Base-by-base conservation (phyloP, 1,284 basidiomycete species). In the Puccinia coronata region DNA sequence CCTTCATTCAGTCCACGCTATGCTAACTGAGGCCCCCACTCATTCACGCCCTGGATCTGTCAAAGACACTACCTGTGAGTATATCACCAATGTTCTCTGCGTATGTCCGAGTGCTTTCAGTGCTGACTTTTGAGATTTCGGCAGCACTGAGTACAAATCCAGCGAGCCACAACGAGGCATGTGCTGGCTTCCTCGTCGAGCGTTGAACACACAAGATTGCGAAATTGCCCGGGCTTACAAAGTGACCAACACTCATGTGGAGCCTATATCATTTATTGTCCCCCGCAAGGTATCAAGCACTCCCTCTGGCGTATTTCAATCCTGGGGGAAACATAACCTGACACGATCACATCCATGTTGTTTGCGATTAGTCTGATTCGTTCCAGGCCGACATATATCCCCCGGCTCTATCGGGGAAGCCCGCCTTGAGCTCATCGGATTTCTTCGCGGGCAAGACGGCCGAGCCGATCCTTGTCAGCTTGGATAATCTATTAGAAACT, bases 191-290 rank as follows among this genome's bases (percentile, higher is more conserved):
- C 96, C 95, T 8, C 91, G 96, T 39, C 92, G 95, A 67, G 91
- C 93, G 0, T 90, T 98, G 83, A 94, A 91, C 85, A 92, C 96
- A 25, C 88, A 90, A 51, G 94, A 98, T 80, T 96, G 95, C 87
- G 97, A 99, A 87, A 98, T 98, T 84, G 96, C 95, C 0, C 90
- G 95, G 61, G 95, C 93, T 0, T 98, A 94, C 90, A 99, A 99
- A 87, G 90, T 98, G 39, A 90, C 91, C 4, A 91, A 90, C 0
- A 88, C 88, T 31, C 88, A 89, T 47, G 90, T 98, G 82, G 95
- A 98, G 86, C 93, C 95, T 2, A 92, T 98, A 84, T 91, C 91
- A 0, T 98, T 98, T 88, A 92, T 95, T 84, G 95, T 98, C 25
- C 96, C 96, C 16, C 91, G 96, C 83, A 95, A 93, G 87, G 93